These are phyloP conservation scores for Fusarium decemcellulare DNA, from an alignment of 2,329 filamentous ascomycete genomes.

Conservation along the genomic window DNA sequence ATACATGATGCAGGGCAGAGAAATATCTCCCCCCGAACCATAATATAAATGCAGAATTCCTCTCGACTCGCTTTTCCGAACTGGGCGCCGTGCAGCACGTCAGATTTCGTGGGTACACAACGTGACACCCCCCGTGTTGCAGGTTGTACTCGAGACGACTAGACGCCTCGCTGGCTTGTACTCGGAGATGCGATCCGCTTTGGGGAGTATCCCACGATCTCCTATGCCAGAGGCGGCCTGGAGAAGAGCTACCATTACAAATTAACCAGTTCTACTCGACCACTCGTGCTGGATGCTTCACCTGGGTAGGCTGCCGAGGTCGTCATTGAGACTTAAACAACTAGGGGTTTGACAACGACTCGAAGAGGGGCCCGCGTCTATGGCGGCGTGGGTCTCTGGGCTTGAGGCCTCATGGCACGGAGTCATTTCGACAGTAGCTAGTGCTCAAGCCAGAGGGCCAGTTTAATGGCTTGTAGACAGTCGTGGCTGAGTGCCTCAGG, in stretches of 20 bases:
- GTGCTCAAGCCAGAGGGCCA: neutral
- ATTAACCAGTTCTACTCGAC: neutral
- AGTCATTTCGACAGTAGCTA: neutral
- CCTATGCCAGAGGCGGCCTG: neutral
- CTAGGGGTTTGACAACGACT: slow-evolving; percentile 2
- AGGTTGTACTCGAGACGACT: slow-evolving; percentile 4
- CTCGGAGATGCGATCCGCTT: slow-evolving; percentile 16
- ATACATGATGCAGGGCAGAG: slow-evolving; percentile 12
- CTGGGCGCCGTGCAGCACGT: slow-evolving; percentile 16
- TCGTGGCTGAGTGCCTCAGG: neutral
- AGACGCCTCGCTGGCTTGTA: slow-evolving; percentile 11
- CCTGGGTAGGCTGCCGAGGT: neutral
- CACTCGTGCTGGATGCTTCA: slow-evolving; percentile 5
- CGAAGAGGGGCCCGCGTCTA: slow-evolving; percentile 1
- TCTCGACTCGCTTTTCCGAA: slow-evolving; percentile 12
- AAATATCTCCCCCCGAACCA: slow-evolving; percentile 4
- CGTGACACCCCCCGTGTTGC: slow-evolving; percentile 11
- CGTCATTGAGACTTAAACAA: neutral
- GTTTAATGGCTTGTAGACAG: neutral
- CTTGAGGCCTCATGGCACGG: slow-evolving; percentile 10
- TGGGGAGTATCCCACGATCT: slow-evolving; percentile 5
- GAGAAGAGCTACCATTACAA: slow-evolving; percentile 13
- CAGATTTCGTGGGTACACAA: slow-evolving; percentile 11
- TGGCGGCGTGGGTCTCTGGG: slow-evolving; percentile 10
- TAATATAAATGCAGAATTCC: slow-evolving; percentile 10